These are phyloP conservation scores for Colletotrichum trifolii DNA, from an alignment of 2,329 filamentous ascomycete genomes.

Conservation along the genomic window DNA sequence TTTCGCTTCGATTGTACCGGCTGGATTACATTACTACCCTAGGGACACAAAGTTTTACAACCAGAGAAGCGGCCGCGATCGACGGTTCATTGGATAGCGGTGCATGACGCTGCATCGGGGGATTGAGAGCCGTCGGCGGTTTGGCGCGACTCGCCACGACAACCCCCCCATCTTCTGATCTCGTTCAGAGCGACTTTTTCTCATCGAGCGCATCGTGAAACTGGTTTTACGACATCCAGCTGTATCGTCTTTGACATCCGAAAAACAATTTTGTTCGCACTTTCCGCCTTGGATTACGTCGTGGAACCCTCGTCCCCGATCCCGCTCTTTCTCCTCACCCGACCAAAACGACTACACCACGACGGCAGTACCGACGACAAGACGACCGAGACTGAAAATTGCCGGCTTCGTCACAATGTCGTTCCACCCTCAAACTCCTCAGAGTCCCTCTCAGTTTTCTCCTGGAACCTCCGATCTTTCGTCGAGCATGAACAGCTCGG, in stretches of 20 bases:
- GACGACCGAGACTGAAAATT: constrained; percentile 37
- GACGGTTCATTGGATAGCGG: constrained; percentile 31
- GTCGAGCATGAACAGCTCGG: constrained; percentile 63
- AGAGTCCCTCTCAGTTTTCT: constrained; percentile 73
- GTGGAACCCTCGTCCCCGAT: constrained; percentile 30
- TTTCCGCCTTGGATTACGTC: constrained; percentile 33
- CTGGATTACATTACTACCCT: constrained; percentile 16
- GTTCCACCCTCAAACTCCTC: constrained; percentile 75
- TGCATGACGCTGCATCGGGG: constrained; percentile 50
- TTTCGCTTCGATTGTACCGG: constrained; percentile 27
- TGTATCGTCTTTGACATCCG: neutral
- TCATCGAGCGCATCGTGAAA: constrained; percentile 40
- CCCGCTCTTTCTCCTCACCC: constrained; percentile 35
- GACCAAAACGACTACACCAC: constrained; percentile 50
- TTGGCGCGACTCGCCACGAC: constrained; percentile 51
- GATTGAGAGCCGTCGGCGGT: constrained; percentile 50
- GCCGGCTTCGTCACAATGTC: constrained; percentile 64
- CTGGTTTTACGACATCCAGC: constrained; percentile 17
- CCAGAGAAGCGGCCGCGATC: constrained; percentile 21
- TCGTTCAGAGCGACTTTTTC: constrained; percentile 24
- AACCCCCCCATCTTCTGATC: constrained; percentile 40
- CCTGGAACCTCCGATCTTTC: constrained; percentile 64
- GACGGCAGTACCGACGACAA: constrained; percentile 31
- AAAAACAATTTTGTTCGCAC: constrained; percentile 25
- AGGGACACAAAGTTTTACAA: constrained; percentile 9